Evolutionary conservation across 2,329 filamentous ascomycete species (phyloP).

Genomic region (Tolypocladium paradoxum): DNA sequence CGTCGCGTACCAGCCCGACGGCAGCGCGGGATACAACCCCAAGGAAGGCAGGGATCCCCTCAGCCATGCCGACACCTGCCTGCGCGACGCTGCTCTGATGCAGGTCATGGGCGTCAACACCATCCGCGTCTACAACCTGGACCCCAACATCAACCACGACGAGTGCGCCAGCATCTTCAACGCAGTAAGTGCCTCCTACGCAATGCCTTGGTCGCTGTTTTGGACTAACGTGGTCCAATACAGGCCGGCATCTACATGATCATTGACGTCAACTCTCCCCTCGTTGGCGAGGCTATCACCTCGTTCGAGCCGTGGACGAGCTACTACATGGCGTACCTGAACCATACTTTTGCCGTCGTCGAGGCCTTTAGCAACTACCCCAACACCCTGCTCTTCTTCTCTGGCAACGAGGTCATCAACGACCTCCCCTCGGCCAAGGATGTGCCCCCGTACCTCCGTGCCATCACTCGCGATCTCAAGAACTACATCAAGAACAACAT

Average conservation of each 20-base stretch:
- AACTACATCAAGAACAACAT: constrained; percentile 66
- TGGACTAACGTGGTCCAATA: not conserved
- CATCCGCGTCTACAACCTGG: constrained; percentile 60
- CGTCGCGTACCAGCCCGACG: constrained; percentile 59
- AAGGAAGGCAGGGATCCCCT: constrained; percentile 44
- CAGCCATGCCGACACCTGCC: constrained; percentile 45
- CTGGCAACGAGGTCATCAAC: constrained; percentile 70
- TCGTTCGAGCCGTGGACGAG: constrained; percentile 44
- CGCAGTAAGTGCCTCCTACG: constrained; percentile 24
- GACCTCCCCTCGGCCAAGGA: constrained; percentile 45
- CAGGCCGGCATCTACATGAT: constrained; percentile 58
- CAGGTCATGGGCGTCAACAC: constrained; percentile 55
- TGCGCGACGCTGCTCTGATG: constrained; percentile 55
- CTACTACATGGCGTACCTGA: constrained; percentile 50
- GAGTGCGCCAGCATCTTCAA: constrained; percentile 59
- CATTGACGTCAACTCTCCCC: constrained; percentile 57
- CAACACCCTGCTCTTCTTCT: constrained; percentile 64
- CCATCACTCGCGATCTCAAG: constrained; percentile 70
- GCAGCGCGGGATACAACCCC: constrained; percentile 51
- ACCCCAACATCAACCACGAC: constrained; percentile 56
- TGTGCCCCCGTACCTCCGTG: constrained; percentile 62
- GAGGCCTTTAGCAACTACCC: constrained; percentile 58
- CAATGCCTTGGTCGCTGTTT: not conserved
- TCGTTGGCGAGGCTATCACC: constrained; percentile 46
- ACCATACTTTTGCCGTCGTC: constrained; percentile 55